These are phyloP conservation scores for Cyclotella atomus DNA, from an alignment of 108 stramenopile genomes.

Conservation along the genomic window DNA sequence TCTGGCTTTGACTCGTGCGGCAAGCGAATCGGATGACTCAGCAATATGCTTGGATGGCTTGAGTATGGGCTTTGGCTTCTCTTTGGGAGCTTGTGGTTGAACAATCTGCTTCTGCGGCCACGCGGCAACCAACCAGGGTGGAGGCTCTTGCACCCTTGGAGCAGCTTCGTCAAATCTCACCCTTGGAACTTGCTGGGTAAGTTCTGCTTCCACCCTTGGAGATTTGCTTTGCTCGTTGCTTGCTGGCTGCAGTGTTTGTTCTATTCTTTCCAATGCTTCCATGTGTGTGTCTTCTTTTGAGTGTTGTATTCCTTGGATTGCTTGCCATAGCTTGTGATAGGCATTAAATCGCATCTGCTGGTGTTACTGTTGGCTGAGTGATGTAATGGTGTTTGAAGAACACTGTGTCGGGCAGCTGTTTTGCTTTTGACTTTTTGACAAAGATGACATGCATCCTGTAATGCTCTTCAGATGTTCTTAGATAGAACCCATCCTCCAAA, in stretches of 20 bases:
- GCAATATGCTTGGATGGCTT: constrained; percentile 9
- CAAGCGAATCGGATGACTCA: not conserved
- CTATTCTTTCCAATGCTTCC: constrained; percentile 6
- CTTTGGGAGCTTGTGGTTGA: not conserved
- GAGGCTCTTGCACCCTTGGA: not conserved
- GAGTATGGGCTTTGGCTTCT: constrained; percentile 7
- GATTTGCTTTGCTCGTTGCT: not conserved
- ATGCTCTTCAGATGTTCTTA: constrained; percentile 17
- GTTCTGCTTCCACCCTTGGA: constrained; percentile 7
- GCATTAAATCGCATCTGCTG: constrained; percentile 23
- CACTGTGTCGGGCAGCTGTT: constrained; percentile 26
- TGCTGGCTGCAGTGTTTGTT: not conserved
- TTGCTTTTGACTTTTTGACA: constrained; percentile 17
- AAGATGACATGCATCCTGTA: constrained; percentile 21
- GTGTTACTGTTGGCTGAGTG: constrained; percentile 23
- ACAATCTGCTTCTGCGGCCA: constrained; percentile 12
- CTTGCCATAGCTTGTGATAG: not conserved
- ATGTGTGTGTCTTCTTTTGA: not conserved
- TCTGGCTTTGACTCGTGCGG: not conserved
- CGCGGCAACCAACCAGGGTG: constrained; percentile 15
- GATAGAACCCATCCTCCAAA: constrained; percentile 28
- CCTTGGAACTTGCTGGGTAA: not conserved
- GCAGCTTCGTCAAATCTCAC: constrained; percentile 1
- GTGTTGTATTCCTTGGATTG: not conserved
- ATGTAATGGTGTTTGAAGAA: constrained; percentile 26